Evolutionary conservation across 805 yeast genomes (phyloP), one percentile per base, ranked within the genome.

Genomic region (Metschnikowia peoriensis): DNA sequence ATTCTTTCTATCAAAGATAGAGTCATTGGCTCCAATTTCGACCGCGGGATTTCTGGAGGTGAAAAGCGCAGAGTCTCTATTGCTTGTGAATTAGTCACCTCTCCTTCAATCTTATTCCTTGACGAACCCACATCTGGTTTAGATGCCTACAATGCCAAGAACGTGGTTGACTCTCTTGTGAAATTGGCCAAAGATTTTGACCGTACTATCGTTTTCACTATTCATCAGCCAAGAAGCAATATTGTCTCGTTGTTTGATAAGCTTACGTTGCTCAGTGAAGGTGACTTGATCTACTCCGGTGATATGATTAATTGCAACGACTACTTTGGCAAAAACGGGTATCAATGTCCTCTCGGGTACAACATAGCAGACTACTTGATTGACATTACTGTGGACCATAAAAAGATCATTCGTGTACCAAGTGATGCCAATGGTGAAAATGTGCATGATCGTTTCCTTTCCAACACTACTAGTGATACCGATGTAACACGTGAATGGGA

Each of bases 81-180:
- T 67, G 97, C 97, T 0, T 90, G 97, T 67, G 97, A 91, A 65
- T 73, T 91, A 41, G 97, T 91, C 1, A 91, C 97, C 0, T 85
- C 91, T 1, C 97, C 97, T 0, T 80, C 91, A 0, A 82, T 91
- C 41, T 68, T 91, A 49, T 88, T 91, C 61, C 71, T 91, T 49
- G 97, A 91, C 69, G 97, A 91, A 66, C 97, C 97, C 28, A 91
- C 99, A 0, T 89, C 97, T 0, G 99, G 99, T 0, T 76, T 94
- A 53, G 99, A 94, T 67, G 85, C 97, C 7, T 93, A 82, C 66
- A 93, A 92, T 70, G 98, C 99, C 0, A 84, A 82, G 64, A 90
- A 92, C 61, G 99, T 94, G 7, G 78, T 94, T 42, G 97, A 91
- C 55, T 81, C 90, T 55, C 76, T 94, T 43, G 93, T 88, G 2